Base-by-base conservation (phyloP, 2,329 filamentous ascomycete species). In the Fusarium compactum region DNA sequence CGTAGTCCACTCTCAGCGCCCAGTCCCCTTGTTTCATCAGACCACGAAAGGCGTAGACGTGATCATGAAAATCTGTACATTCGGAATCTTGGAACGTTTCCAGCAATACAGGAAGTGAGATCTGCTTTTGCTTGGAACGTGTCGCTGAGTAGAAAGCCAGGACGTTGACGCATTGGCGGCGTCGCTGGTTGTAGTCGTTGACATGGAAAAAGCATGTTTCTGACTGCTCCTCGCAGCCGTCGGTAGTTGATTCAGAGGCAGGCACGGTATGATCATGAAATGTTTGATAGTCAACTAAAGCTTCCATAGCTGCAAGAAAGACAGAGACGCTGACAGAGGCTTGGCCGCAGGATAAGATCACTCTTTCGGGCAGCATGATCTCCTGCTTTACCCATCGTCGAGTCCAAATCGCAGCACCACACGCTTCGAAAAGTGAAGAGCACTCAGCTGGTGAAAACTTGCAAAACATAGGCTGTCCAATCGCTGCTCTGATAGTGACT, bases 11-110 rank as follows among this genome's bases (percentile, higher is more conserved):
- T 1, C 9, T 2, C 3, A 56, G 16, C 20, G 6, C 15, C 12
- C n/a, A n/a, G n/a, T n/a, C n/a, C n/a, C 53, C 53, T 38, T 10
- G 18, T 4, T 56, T 18, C 29, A 56, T 47, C 8, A 56, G 14
- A 24, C 53, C 53, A 8, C 53, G 53, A n/a, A 47, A 56, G 2
- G 53, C 22, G 16, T 56, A 56, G 2, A 56, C 53, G 6, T 38
- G 41, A 9, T 47, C 53, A 8, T 14, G 53, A 3, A 47, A 29
- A 2, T 56, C 41, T 11, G 53, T 56, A 5, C 53, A 56, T 1
- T 22, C 11, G 7, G 53, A 56, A n/a, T 56, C 41, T 29, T 47
- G 1, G 12, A 56, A 56, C 20, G 18, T 47, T 3, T 22, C 18
- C 14, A 56, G 8, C 1, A 56, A 29, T 16, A 14, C 4, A 20